phyloP scores from a whole-genome alignment of 1,284 basidiomycete species.

The Rhodotorula sp. region DNA sequence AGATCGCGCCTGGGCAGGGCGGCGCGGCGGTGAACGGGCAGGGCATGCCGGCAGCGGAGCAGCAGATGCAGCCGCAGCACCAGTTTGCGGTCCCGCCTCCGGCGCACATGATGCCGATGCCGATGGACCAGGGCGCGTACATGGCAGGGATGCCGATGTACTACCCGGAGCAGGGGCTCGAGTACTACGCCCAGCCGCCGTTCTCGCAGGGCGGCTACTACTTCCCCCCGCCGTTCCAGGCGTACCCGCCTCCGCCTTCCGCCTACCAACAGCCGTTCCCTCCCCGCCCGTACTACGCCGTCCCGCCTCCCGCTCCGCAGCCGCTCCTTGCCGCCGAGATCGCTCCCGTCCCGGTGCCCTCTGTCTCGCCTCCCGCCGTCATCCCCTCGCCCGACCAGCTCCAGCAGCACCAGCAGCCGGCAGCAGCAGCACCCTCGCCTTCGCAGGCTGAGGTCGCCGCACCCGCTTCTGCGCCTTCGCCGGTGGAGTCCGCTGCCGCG shows the following conservation, averaged over 20 bases:
- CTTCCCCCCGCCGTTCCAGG: constrained; percentile 26
- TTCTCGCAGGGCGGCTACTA: constrained; percentile 30
- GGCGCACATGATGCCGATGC: constrained; percentile 1
- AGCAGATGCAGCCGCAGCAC: constrained; percentile 13
- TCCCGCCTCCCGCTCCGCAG: constrained; percentile 11
- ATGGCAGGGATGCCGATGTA: constrained; percentile 35
- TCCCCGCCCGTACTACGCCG: constrained; percentile 31
- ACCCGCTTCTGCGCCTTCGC: background rate
- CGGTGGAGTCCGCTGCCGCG: background rate
- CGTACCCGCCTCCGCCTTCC: background rate
- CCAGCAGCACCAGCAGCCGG: background rate
- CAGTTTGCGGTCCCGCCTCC: background rate
- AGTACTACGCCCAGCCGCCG: constrained; percentile 31
- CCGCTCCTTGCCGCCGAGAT: constrained; percentile 8
- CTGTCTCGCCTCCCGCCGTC: constrained; percentile 1
- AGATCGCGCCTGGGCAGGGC: constrained; percentile 17
- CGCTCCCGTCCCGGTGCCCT: background rate
- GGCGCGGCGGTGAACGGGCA: background rate
- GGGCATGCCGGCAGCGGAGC: background rate
- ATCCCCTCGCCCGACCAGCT: background rate
- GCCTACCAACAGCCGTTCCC: constrained; percentile 16
- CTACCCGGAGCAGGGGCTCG: constrained; percentile 33
- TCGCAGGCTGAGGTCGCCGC: background rate
- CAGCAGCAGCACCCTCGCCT: background rate
- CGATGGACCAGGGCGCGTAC: constrained; percentile 20